Evolutionary conservation across 1,284 basidiomycete species (phyloP), one percentile per base, ranked within the genome.

Genomic region (Rhodotorula sp.): DNA sequence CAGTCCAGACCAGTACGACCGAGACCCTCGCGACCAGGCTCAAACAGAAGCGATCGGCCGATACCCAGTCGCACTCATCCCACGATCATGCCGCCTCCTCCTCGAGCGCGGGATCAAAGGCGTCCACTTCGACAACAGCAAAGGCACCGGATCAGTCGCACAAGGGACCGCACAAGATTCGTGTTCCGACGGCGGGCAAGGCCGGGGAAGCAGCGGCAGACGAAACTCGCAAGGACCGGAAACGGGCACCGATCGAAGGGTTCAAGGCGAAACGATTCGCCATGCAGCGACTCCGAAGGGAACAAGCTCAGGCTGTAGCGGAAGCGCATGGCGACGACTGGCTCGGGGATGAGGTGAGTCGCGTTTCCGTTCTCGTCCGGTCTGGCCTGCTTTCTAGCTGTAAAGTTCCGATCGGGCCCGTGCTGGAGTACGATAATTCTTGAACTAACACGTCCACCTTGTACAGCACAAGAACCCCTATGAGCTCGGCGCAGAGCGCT

Each of bases 401-500:
- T 43, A 7, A 43, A 43, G 38, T 43, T 43, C 12, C 12, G 38
- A 38, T 38, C 34, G 6, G 34, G 34, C 34, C 34, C 34, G 34
- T 38, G 34, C 34, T 38, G 34, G 34, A 38, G 34, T 10, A 38
- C 34, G 34, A 38, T 5, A 5, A 38, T 7, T 38, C 8, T 5
- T 49, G 18, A 49, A 49, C 15, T 50, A 8, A 50, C 49, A 18
- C 49, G 19, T 23, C 19, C 19, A 23, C 49, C 18, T 50, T 23
- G 49, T 50, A 50, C 26, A 55, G 54, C 54, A 26, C 54, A 55
- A 55, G 54, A 55, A 26, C 54, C 54, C 54, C 16, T 55, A 31
- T 26, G 54, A 55, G 54, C 54, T 55, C 54, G 54, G 54, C 5
- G 28, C 54, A 15, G 54, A 55, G n/a, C 26, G 26, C 23, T 55